Conservation (phyloP, 2,329 filamentous ascomycete species). For the Calonectria pseudoturangicola region DNA sequence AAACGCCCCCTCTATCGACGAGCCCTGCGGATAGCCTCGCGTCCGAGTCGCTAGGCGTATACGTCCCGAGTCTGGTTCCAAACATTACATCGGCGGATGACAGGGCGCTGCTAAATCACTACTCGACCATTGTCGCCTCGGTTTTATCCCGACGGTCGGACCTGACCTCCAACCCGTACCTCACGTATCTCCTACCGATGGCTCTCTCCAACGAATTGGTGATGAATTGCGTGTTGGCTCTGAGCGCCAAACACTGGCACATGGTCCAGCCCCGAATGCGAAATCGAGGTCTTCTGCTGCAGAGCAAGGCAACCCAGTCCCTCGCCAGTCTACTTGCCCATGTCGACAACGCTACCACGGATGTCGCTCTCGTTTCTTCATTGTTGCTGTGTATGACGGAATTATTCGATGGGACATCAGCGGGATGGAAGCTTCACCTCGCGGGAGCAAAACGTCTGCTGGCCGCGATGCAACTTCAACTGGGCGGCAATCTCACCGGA, state of each 20-base stretch:
- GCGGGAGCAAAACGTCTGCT: slow-evolving; percentile 64
- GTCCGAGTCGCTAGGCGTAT: slow-evolving; percentile 14
- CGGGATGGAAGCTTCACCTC: slow-evolving; percentile 65
- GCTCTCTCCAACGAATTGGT: slow-evolving; percentile 58
- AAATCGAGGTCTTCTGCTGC: slow-evolving; percentile 56
- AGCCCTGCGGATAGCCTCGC: slow-evolving; percentile 20
- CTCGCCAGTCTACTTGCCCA: slow-evolving; percentile 59
- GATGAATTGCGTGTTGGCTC: slow-evolving; percentile 58
- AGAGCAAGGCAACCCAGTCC: slow-evolving; percentile 57
- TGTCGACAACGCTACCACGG: slow-evolving; percentile 56
- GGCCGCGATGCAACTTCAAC: slow-evolving; percentile 56
- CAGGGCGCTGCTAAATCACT: slow-evolving; percentile 59
- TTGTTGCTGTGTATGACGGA: slow-evolving; percentile 65
- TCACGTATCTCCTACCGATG: slow-evolving; percentile 58
- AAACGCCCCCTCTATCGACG: slow-evolving; percentile 9
- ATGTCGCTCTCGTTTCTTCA: slow-evolving; percentile 63
- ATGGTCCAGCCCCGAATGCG: slow-evolving; percentile 57
- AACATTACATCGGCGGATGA: slow-evolving; percentile 56
- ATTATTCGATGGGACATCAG: slow-evolving; percentile 64
- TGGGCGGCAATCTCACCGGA: slow-evolving; percentile 59
- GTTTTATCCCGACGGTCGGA: slow-evolving; percentile 56
- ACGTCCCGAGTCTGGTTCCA: slow-evolving; percentile 49
- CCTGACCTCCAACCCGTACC: slow-evolving; percentile 56
- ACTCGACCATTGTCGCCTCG: slow-evolving; percentile 57
- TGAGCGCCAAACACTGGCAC: slow-evolving; percentile 60